Percentiles rank a stretch among this genome's conserved stretches.
Conservation (phyloP, 257 asterid genomes). For the Capsicum chinense region DNA sequence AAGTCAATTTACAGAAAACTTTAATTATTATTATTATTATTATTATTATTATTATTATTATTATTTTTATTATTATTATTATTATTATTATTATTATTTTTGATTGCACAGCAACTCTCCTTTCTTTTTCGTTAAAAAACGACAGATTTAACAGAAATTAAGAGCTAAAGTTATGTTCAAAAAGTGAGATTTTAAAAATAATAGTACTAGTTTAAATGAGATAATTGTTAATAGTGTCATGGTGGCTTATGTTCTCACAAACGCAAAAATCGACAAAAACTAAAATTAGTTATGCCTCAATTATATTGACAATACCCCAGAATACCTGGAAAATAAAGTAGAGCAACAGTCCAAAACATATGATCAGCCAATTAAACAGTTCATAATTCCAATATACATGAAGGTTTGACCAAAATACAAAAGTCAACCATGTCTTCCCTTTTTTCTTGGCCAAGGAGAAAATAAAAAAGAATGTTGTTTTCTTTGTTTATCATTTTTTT, state of each 20-base stretch:
- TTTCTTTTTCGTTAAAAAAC: background rate
- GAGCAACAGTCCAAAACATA: background rate
- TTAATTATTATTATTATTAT: background rate
- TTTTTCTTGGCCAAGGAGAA: conserved; percentile 19
- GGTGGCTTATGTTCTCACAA: background rate
- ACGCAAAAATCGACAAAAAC: background rate
- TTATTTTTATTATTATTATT: no score
- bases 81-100: background rate
- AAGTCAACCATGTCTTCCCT: background rate
- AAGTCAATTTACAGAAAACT: conserved; percentile 6
- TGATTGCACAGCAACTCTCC: background rate
- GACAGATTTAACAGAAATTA: conserved; percentile 14
- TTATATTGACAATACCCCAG: background rate
- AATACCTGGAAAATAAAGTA: conserved; percentile 24
- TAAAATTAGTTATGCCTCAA: conserved; percentile 6
- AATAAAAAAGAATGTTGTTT: background rate
- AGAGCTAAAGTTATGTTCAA: background rate
- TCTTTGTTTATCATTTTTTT: background rate
- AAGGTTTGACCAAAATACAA: background rate
- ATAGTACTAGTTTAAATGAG: background rate
- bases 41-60: no score
- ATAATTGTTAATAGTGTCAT: background rate
- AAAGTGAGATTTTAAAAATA: background rate
- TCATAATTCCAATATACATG: conserved; percentile 1
- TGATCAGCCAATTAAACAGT: conserved; percentile 28